Evolutionary conservation across 2,329 filamentous ascomycete species (phyloP), one percentile per base, ranked within the genome.

Genomic region (Aschersonia sp.): DNA sequence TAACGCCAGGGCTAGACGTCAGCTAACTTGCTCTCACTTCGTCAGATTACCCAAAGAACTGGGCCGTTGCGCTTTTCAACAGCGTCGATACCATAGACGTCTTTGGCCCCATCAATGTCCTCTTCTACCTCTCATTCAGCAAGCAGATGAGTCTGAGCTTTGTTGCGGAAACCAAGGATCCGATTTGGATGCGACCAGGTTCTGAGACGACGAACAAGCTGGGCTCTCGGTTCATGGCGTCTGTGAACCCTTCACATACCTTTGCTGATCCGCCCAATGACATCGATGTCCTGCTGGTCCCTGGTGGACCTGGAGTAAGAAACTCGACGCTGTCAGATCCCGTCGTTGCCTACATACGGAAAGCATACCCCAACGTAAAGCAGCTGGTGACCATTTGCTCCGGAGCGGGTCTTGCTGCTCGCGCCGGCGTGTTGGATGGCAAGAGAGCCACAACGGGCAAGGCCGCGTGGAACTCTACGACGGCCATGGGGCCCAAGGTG

Each of bases 331-430:
- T 58, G 4, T 48, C 58, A 31, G 52, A 51, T 2, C 51, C 64
- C 1, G 61, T 68, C 0, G 59, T 74, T 2, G 30, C 51, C 41
- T 57, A 72, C 54, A 60, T 80, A 41, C 56, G 57, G 1, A 54
- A 58, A 0, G 55, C 58, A 2, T 76, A 68, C 53, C 69, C 71
- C 0, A 59, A 58, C 2, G 56, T 81, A n/a, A 62, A 70, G 52
- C 76, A 75, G 53, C 55, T 82, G n/a, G 62, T 85, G 30, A 81
- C 78, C 0, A 70, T 85, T 2, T 85, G 82, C 59, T 84, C 79
- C 2, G 81, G 81, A 0, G 68, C 74, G 5, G 71, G 71, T 2
- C 59, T 83, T 2, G 67, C 74, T 0, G 80, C 80, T 0, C 60
- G 64, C 41, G 67, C 79, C 0, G 80, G 80, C 0, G 58, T 83